Base-by-base conservation (phyloP, 2,329 filamentous ascomycete genomes). In the Penicillium paneum region DNA sequence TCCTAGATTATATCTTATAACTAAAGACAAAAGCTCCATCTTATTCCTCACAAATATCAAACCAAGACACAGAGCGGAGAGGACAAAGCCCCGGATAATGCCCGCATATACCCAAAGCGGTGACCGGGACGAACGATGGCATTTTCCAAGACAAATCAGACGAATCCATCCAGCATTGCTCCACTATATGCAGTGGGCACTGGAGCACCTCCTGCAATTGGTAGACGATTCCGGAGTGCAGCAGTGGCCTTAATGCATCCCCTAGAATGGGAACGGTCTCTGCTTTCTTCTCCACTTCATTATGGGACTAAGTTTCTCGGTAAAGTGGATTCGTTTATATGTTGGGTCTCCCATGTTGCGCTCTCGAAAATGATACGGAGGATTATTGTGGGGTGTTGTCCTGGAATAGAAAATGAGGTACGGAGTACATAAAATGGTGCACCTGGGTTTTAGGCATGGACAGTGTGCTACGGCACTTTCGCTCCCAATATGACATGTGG, bases 201-300 rank as follows among this genome's bases (percentile, higher is more conserved):
- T 34, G 6, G 11, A 24, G 19, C 17, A 47, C 29, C 48, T 34
- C 13, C 8, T 46, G 26, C 24, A 46, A 38, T 39, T 39, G 31
- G 38, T 34, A 12, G 29, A 21, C 11, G 17, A 38, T 26, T 51
- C 48, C 48, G 24, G 31, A 48, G 17, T 34, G 42, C 29, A 8
- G 34, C 42, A 26, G n/a, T 36, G 31, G 44, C 29, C 36, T 48
- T 41, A 43, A 43, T 49, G 47, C 39, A 50, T 44, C 48, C 21
- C 29, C 29, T 31, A 29, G 24, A 45, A 31, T 51, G 40, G 40
- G 40, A 35, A 43, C 34, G 24, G 45, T 48, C 26, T 38, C 24
- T 28, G n/a, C 17, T 39, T 48, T 24, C 12, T 28, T 48, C 45
- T 39, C 45, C 45, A 48, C 45, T 21, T 35, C 17, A 19, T 46